These are phyloP conservation scores for Paulownia fortunei DNA, from an alignment of 257 asterid genomes.

Conservation along the genomic window DNA sequence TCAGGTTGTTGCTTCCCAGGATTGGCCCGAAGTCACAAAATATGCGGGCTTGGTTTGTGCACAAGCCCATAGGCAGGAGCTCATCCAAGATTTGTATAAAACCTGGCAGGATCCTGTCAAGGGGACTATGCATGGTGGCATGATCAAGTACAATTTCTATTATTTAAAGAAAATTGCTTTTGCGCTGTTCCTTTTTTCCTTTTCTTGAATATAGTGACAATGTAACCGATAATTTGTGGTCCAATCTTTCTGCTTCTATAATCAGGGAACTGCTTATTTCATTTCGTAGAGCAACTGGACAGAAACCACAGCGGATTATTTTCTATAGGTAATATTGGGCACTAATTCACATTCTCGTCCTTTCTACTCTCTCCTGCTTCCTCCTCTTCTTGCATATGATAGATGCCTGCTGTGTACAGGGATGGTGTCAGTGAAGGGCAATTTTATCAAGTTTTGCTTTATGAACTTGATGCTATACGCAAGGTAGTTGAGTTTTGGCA, in stretches of 20 bases:
- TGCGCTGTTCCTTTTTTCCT: neutral
- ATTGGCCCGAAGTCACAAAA: conserved; percentile 85
- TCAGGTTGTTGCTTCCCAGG: conserved; percentile 91
- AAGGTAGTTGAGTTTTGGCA: conserved; percentile 46
- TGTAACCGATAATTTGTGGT: neutral
- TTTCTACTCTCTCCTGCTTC: neutral
- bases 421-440: conserved; percentile 95
- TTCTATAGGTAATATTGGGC: conserved; percentile 60
- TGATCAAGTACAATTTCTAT: conserved; percentile 60
- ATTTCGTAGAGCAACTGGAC: conserved; percentile 77
- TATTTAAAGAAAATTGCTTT: neutral
- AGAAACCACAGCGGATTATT: conserved; percentile 71
- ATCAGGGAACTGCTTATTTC: conserved; percentile 76
- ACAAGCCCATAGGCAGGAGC: conserved; percentile 87
- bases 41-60: conserved; percentile 86
- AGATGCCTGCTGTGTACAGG: conserved; percentile 35
- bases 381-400: conserved; percentile 9
- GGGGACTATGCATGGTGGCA: conserved; percentile 77
- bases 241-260: neutral
- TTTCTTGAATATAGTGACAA: neutral
- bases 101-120: conserved; percentile 75
- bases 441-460: conserved; percentile 81
- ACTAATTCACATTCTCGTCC: neutral
- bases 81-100: conserved; percentile 73
- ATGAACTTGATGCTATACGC: conserved; percentile 84